A percentile compares a stretch with the other conserved stretches of the same genome.
Conservation (phyloP, 2,329 filamentous ascomycete species). For the Epichloe sibirici region DNA sequence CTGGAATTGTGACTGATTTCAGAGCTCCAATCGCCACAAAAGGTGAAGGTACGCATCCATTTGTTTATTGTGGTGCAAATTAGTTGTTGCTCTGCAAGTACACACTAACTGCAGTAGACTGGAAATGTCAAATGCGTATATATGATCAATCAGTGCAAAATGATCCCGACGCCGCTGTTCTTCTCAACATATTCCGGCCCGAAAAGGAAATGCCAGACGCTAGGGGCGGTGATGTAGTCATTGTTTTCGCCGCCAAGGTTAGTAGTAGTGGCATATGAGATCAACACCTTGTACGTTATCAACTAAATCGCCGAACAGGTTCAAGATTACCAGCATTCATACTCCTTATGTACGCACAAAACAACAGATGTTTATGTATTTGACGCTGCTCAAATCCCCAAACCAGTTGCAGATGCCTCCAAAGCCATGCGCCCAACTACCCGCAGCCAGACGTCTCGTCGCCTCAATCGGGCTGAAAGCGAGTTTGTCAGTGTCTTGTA, state of each 20-base stretch:
- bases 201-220: slow-evolving; percentile 35
- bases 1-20: slow-evolving; percentile 60
- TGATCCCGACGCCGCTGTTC: slow-evolving; percentile 22
- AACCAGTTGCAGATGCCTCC: slow-evolving; percentile 24
- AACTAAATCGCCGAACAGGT: slow-evolving; percentile 19
- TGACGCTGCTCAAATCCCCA: slow-evolving; percentile 17
- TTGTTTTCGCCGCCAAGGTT: slow-evolving; percentile 44
- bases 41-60: slow-evolving; percentile 34
- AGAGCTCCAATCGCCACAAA: slow-evolving; percentile 38
- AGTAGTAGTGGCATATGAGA: slow-evolving; percentile 4
- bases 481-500: slow-evolving; percentile 37
- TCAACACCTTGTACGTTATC: neutral
- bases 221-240: slow-evolving; percentile 25
- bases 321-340: slow-evolving; percentile 22
- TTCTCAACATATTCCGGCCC: slow-evolving; percentile 49
- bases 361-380: slow-evolving; percentile 35
- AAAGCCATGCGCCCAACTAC: slow-evolving; percentile 14
- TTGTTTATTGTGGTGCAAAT: neutral
- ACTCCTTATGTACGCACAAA: slow-evolving; percentile 33
- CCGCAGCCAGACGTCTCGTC: slow-evolving; percentile 10
- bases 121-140: slow-evolving; percentile 47
- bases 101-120: slow-evolving; percentile 29
- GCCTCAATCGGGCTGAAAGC: slow-evolving; percentile 19
- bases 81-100: neutral
- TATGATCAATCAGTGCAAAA: slow-evolving; percentile 45